Percentiles rank a stretch among this genome's conserved stretches.
These are phyloP conservation scores for Gypsophila paniculata DNA, from an alignment of 179 eudicot genomes.

Conservation along the genomic window DNA sequence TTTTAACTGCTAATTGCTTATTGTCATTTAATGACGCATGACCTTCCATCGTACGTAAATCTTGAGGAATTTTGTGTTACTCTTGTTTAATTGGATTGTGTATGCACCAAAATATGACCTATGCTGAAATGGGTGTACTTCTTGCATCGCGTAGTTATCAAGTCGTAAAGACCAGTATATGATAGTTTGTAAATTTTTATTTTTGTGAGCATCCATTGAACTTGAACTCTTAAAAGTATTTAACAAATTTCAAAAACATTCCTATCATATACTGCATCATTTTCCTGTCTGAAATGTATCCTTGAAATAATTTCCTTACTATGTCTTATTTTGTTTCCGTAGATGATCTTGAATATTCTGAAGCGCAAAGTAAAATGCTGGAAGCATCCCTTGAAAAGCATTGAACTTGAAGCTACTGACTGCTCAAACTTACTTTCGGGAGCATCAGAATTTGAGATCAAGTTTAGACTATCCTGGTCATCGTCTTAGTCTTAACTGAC, in stretches of 20 bases:
- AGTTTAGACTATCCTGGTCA: constrained; percentile 1
- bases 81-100: background rate
- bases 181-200: background rate
- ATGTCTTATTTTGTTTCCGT: background rate
- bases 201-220: background rate
- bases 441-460: background rate
- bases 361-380: constrained; percentile 7
- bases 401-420: constrained; percentile 7
- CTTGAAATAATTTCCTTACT: background rate
- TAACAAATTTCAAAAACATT: background rate
- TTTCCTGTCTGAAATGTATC: background rate
- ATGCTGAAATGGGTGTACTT: background rate
- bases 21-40: background rate
- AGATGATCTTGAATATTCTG: background rate
- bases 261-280: background rate
- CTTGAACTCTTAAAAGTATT: background rate
- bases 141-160: background rate
- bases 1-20: background rate
- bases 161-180: background rate
- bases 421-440: background rate
- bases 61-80: background rate
- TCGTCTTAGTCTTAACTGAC: background rate
- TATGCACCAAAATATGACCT: background rate
- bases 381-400: constrained; percentile 12
- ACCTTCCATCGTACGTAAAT: background rate